These are phyloP conservation scores for Fusarium oxysporum DNA, from an alignment of 2,329 filamentous ascomycete species.

Conservation along the genomic window DNA sequence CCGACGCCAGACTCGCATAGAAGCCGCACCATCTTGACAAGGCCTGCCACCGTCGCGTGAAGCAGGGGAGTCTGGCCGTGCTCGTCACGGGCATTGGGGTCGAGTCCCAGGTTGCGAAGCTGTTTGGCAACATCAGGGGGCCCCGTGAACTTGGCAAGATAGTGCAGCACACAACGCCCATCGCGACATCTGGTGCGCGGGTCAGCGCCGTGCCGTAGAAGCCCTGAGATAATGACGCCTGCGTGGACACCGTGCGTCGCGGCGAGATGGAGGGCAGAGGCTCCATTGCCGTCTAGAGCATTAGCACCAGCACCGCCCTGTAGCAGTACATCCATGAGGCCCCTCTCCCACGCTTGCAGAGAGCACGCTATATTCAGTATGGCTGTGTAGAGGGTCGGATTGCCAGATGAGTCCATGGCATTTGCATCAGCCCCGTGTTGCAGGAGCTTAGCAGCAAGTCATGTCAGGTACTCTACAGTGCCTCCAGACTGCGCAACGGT, in stretches of 20 bases:
- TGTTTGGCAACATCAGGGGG: rapidly evolving
- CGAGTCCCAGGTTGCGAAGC: rapidly evolving
- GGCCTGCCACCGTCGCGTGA: not conserved
- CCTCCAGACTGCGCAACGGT: not conserved
- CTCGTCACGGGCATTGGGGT: rapidly evolving
- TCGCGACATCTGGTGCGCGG: not conserved
- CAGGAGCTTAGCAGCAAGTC: rapidly evolving
- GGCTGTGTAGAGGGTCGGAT: rapidly evolving
- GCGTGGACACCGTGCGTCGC: rapidly evolving
- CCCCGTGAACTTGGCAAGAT: not conserved
- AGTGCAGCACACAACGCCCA: rapidly evolving
- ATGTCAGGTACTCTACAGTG: rapidly evolving
- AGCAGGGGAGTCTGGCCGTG: rapidly evolving
- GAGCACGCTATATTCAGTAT: not conserved
- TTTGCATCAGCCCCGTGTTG: not conserved
- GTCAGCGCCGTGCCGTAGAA: not conserved
- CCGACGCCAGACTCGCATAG: rapidly evolving
- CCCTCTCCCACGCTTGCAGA: not conserved
- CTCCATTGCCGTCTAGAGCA: not conserved
- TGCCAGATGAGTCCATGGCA: not conserved
- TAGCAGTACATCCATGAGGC: no score
- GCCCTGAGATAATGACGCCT: rapidly evolving
- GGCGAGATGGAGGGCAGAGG: rapidly evolving
- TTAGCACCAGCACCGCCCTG: rapidly evolving
- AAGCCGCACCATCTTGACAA: no score